Conservation (phyloP, 1,139 yeast species). For the Lodderomyces oxycetoniae region DNA sequence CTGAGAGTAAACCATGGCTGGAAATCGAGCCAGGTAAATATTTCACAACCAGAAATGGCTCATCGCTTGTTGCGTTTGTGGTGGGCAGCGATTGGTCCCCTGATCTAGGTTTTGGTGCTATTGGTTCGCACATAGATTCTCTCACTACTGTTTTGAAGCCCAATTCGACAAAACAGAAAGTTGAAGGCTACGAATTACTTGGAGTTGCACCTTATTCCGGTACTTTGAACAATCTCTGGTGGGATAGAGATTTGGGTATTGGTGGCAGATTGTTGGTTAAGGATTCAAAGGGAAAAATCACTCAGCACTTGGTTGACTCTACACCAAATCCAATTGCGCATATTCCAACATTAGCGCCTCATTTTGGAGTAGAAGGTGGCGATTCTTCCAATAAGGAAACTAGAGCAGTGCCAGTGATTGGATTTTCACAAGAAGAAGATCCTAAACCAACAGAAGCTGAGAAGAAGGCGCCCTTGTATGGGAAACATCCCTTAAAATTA, state of each 20-base stretch:
- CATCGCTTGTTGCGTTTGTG: slow-evolving; percentile 36
- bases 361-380: slow-evolving; percentile 31
- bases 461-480: slow-evolving; percentile 31
- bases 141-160: slow-evolving; percentile 40
- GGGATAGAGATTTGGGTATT: slow-evolving; percentile 44
- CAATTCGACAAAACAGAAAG: slow-evolving; percentile 24
- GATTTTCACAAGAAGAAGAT: slow-evolving; percentile 22
- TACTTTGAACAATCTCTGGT: slow-evolving; percentile 32
- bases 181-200: slow-evolving; percentile 39
- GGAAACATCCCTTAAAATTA: slow-evolving; percentile 34
- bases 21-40: slow-evolving; percentile 23
- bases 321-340: slow-evolving; percentile 37
- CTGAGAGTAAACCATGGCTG: slow-evolving; percentile 25
- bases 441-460: slow-evolving; percentile 29
- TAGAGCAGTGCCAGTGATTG: slow-evolving; percentile 40
- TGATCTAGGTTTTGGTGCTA: slow-evolving; percentile 32
- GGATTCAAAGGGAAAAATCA: slow-evolving; percentile 20
- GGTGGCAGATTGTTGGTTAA: slow-evolving; percentile 41
- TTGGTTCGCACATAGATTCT: slow-evolving; percentile 44
- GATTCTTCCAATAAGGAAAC: slow-evolving; percentile 38
- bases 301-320: slow-evolving; percentile 30
- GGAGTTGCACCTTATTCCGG: slow-evolving; percentile 46
- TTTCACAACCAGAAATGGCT: slow-evolving; percentile 34
- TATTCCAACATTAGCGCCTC: slow-evolving; percentile 42
- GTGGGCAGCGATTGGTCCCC: slow-evolving; percentile 41